phyloP scores from a whole-genome alignment of 106 monocot genomes.

The Narthecium ossifragum region DNA sequence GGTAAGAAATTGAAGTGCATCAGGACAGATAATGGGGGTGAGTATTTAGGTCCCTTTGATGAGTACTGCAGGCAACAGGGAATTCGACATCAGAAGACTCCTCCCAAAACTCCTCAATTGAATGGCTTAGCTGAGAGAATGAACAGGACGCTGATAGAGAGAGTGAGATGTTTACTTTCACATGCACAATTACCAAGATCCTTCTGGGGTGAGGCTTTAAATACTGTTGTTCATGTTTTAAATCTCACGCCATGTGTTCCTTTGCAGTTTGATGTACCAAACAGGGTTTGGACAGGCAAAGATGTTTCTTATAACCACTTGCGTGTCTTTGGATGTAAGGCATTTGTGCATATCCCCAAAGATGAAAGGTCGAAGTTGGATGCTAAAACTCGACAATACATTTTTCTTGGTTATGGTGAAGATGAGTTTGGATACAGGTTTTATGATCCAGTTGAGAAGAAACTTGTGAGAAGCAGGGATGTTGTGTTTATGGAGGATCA shows the following conservation, averaged over 20 bases:
- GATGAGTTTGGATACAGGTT: slow-evolving; percentile 5
- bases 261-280: neutral
- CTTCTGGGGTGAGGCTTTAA: slow-evolving; percentile 2
- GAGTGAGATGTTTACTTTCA: neutral
- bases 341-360: neutral
- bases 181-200: neutral
- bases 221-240: neutral
- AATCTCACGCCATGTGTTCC: neutral
- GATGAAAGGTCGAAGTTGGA: slow-evolving; percentile 1
- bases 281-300: neutral
- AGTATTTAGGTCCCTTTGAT: slow-evolving; percentile 10
- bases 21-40: neutral
- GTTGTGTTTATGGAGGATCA: slow-evolving; percentile 4
- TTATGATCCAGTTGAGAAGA: neutral
- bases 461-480: neutral
- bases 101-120: slow-evolving; percentile 4
- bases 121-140: slow-evolving; percentile 7
- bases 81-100: slow-evolving; percentile 1
- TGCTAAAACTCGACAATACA: slow-evolving; percentile 1
- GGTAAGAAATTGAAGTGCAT: slow-evolving; percentile 1
- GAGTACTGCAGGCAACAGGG: neutral
- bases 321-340: neutral
- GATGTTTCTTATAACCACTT: slow-evolving; percentile 1
- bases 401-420: slow-evolving; percentile 6
- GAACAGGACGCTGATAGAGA: slow-evolving; percentile 3